Base-by-base conservation (phyloP, 495 filamentous ascomycete species). In the Articulospora tetracladia region DNA sequence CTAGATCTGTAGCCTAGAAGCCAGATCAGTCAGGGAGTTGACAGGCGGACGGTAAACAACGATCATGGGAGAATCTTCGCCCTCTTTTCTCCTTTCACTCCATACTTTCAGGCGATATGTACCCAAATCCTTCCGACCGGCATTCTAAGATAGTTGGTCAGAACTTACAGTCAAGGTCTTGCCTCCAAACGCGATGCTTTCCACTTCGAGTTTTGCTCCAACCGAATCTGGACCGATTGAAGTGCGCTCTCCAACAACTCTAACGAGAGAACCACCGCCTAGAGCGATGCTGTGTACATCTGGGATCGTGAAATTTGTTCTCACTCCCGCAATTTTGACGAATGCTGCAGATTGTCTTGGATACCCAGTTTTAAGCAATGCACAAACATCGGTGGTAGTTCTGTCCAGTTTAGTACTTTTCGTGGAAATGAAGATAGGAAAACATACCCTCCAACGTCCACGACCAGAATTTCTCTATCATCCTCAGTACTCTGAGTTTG, bases 331-430 rank as follows among this genome's bases (percentile, higher is more conserved):
- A 20, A 83, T 69, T 46, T 76, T 74, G 30, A 76, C 74, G 46
- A 77, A 79, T 6, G 77, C 76, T n/a, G 81, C 73, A 34, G 81
- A 78, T 61, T 83, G 79, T 20, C 80, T 72, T 7, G 81, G 80
- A 53, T 81, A 82, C 1, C 81, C 80, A 50, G 74, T 79, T 13
- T 78, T 74, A 1, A 83, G 70, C 25, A 84, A 63, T 10, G 77
- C 74, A 32, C 79, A 77, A 6, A 83, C 73, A 64, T 84, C 81
- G 3, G 77, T 82, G 12, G 81, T 84, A 0, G 81, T 84, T 3
- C 81, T 81, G 15, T 57, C 19, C 3, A 39, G 48, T 48, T 63
- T 20, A 66, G 55, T 19, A 19, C 23, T 10, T 22, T 39, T 19
- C 12, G 0, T 6, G 22, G 24, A 20, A 41, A n/a, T 34, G 0